Conservation (phyloP, 1,284 basidiomycete genomes). For the Hortiboletus rubellus region DNA sequence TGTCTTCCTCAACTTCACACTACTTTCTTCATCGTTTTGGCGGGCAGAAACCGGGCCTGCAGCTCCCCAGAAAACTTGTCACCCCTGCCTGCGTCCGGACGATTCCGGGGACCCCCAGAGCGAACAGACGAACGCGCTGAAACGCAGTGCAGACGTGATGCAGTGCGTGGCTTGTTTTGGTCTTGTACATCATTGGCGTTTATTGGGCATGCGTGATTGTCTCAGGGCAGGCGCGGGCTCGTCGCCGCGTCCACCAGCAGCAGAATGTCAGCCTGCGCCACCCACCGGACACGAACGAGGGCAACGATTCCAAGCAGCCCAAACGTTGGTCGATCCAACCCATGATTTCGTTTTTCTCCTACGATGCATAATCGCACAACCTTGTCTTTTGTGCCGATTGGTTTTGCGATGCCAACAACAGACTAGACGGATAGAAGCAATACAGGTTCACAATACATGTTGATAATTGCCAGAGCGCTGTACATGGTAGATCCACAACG, state of each 20-base stretch:
- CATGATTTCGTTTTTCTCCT: neutral
- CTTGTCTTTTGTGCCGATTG: no score
- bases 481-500: neutral
- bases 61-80: conserved; percentile 4
- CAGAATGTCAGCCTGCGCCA: conserved; percentile 21
- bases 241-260: conserved; percentile 24
- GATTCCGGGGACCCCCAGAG: conserved; percentile 6
- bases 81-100: conserved; percentile 1
- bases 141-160: conserved; percentile 43
- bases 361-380: neutral
- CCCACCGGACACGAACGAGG: conserved; percentile 44
- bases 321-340: conserved; percentile 36
- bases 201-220: neutral
- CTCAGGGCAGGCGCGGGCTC: conserved; percentile 12
- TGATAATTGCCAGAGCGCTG: neutral
- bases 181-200: neutral
- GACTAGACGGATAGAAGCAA: neutral
- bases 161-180: conserved; percentile 34
- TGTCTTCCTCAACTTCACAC: no score
- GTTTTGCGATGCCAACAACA: neutral
- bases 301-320: conserved; percentile 50
- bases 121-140: conserved; percentile 28
- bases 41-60: conserved; percentile 5
- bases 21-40: neutral
- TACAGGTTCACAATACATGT: neutral